phyloP scores from a whole-genome alignment of 306 rosid species.

The Cucumis melo region DNA sequence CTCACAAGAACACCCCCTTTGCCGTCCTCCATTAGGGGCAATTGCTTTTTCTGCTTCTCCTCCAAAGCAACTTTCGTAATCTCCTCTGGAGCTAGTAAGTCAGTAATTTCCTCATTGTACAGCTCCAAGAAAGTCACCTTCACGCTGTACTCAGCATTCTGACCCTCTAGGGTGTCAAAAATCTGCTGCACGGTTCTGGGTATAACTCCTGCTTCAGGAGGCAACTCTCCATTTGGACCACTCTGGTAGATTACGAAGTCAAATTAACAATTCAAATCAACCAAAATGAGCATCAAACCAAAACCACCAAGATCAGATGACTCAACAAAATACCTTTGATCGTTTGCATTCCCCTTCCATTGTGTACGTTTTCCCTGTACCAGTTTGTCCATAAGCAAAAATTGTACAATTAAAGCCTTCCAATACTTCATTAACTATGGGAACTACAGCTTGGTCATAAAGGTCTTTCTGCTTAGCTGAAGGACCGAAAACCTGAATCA shows the following conservation, averaged over 20 bases:
- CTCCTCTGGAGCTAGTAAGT: conserved; percentile 90
- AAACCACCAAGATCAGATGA: background rate
- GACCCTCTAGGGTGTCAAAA: conserved; percentile 84
- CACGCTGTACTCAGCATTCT: conserved; percentile 84
- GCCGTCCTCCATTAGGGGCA: conserved; percentile 96
- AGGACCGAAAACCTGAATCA: conserved; percentile 71
- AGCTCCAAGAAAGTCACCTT: conserved; percentile 85
- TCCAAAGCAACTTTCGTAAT: conserved; percentile 48
- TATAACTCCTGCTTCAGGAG: conserved; percentile 80
- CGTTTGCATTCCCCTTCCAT: conserved; percentile 97
- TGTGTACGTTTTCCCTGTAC: conserved; percentile 82
- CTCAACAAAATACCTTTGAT: conserved; percentile 41
- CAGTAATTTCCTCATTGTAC: conserved; percentile 89
- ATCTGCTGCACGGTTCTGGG: conserved; percentile 92
- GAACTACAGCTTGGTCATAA: conserved; percentile 74
- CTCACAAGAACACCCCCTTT: conserved; percentile 95
- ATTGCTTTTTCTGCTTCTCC: conserved; percentile 81
- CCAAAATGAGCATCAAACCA: background rate
- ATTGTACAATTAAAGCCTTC: conserved; percentile 93
- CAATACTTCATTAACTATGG: conserved; percentile 73
- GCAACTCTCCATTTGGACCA: conserved; percentile 84
- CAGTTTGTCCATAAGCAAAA: conserved; percentile 93
- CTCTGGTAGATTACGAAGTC: conserved; percentile 24
- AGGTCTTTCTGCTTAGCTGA: conserved; percentile 74
- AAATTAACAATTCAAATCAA: background rate